These are phyloP conservation scores for Scedosporium minutisporum DNA, from an alignment of 2,329 filamentous ascomycete species.

Conservation along the genomic window DNA sequence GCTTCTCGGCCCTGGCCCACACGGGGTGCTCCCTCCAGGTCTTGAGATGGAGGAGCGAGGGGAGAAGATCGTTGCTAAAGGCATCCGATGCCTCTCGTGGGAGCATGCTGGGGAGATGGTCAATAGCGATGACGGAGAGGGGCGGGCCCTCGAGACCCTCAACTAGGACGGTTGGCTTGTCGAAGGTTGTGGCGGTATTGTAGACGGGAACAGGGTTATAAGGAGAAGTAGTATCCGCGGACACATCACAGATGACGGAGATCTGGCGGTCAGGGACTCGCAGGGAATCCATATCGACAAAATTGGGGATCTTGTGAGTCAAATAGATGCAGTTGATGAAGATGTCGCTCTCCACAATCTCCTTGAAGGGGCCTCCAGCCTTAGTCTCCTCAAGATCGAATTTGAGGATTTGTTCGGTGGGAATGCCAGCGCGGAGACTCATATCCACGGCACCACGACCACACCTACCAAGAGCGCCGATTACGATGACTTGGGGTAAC, in stretches of 20 bases:
- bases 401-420: slow-evolving; percentile 40
- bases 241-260: slow-evolving; percentile 72
- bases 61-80: slow-evolving; percentile 70
- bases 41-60: slow-evolving; percentile 68
- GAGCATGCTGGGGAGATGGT: slow-evolving; percentile 74
- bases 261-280: slow-evolving; percentile 61
- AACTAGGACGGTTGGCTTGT: slow-evolving; percentile 75
- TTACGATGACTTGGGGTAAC: slow-evolving; percentile 68
- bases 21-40: slow-evolving; percentile 63
- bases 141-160: slow-evolving; percentile 46
- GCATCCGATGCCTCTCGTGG: slow-evolving; percentile 80
- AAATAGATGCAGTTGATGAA: slow-evolving; percentile 91
- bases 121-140: slow-evolving; percentile 76
- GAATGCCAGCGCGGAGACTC: slow-evolving; percentile 56
- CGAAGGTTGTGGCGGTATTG: slow-evolving; percentile 75
- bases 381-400: slow-evolving; percentile 70
- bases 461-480: slow-evolving; percentile 77
- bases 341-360: slow-evolving; percentile 67
- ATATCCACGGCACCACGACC: slow-evolving; percentile 78
- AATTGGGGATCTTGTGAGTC: slow-evolving; percentile 61
- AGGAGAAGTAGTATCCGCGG: slow-evolving; percentile 63
- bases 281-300: slow-evolving; percentile 48
- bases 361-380: slow-evolving; percentile 63
- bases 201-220: slow-evolving; percentile 72
- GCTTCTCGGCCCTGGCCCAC: slow-evolving; percentile 76